These are phyloP conservation scores for Exophiala phaeomuriformis DNA, from an alignment of 2,329 filamentous ascomycete genomes.

Conservation along the genomic window DNA sequence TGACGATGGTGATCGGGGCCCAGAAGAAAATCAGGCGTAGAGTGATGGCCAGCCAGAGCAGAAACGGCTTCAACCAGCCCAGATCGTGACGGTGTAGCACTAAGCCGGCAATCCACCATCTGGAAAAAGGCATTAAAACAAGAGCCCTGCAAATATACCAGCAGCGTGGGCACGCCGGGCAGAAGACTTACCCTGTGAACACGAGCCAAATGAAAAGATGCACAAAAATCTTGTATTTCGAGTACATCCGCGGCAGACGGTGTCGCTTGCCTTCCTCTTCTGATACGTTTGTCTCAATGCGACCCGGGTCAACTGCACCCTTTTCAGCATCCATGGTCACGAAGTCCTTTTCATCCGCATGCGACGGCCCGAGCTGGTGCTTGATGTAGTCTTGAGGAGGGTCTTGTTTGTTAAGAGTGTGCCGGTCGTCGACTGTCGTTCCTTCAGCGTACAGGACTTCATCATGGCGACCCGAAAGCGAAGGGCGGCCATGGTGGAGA, in stretches of 20 bases:
- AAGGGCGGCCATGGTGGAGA: constrained; percentile 35
- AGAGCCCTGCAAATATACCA: background rate
- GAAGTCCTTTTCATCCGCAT: constrained; percentile 27
- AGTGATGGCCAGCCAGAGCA: constrained; percentile 68
- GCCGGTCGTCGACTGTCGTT: constrained; percentile 35
- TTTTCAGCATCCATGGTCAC: constrained; percentile 37
- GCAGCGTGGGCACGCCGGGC: background rate
- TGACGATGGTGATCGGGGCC: constrained; percentile 60
- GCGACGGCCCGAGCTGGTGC: constrained; percentile 29
- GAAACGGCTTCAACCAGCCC: constrained; percentile 79
- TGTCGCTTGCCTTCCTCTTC: constrained; percentile 32
- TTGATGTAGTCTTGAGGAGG: constrained; percentile 38
- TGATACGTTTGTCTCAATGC: constrained; percentile 29
- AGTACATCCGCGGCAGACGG: constrained; percentile 37
- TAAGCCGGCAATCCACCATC: constrained; percentile 70
- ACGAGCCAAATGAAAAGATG: constrained; percentile 36
- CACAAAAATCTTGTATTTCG: constrained; percentile 40
- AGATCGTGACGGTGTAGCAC: constrained; percentile 63
- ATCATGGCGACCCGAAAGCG: constrained; percentile 34
- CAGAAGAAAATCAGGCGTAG: constrained; percentile 69
- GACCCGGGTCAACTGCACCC: constrained; percentile 31
- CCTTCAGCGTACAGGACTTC: constrained; percentile 46
- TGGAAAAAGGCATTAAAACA: constrained; percentile 3
- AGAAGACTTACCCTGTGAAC: constrained; percentile 21
- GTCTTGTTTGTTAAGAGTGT: constrained; percentile 27